Base-by-base conservation (phyloP, 495 filamentous ascomycete species). In the Talaromyces wortmannii region DNA sequence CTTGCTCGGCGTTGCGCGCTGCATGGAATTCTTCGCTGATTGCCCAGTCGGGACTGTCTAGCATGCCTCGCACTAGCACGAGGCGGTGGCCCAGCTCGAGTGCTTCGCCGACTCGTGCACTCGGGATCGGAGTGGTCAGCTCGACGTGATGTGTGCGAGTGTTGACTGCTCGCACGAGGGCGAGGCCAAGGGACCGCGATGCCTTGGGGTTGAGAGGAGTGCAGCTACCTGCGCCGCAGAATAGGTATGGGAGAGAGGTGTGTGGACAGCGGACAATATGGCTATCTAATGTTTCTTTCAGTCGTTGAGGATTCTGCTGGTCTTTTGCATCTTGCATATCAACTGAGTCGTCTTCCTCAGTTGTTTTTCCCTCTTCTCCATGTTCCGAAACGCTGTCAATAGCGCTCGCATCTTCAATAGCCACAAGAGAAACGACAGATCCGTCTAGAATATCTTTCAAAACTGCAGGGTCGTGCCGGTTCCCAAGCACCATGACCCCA, bases 371-470 rank as follows among this genome's bases (percentile, higher is more conserved):
- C 8, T 23, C 23, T 10, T 30, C 45, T 48, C 16, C 31, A 5
- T 2, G 45, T 48, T 50, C 45, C 18, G 17, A 29, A 15, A 12
- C 31, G 16, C 63, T 59, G n/a, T 63, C 57, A n/a, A 75, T 59
- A 0, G 71, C 71, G 16, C 48, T 65, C 17, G 63, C 54, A 2
- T 76, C 71, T 58, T 84, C 80, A 30, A 84, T 58, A 2, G 73
- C 72, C 1, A 84, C 77, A 2, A 88, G 61, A 2, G 73, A 81
- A 5, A 86, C 83, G 33, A 86, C 57, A 29, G 77, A 68, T 6
- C 83, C 84, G 30, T 86, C 77, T 6, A 87, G 61, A 8, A 79
- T 74, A 31, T 78, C 76, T 11, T 61, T 56, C 13, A 86, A 63
- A 45, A 79, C 69, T 4, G 77, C 71, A 0, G 76, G 71, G 32